A percentile compares a stretch with the other conserved stretches of the same genome.
Conservation (phyloP, 2,329 filamentous ascomycete species). For the Cladophialophora carrionii region DNA sequence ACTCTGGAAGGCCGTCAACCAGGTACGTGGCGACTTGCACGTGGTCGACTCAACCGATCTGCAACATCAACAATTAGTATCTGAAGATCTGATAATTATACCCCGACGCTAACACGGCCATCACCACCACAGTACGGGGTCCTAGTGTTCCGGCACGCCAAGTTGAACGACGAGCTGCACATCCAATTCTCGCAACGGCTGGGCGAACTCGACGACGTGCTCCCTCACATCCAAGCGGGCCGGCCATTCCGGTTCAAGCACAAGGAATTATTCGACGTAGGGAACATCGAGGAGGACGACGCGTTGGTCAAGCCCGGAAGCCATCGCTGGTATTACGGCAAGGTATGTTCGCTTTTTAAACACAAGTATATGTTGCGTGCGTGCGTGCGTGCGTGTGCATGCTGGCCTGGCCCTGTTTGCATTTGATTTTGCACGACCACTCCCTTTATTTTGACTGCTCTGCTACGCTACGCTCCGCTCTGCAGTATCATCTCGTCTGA, state of each 20-base stretch:
- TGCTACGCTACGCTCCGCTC: no score
- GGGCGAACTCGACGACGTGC: slow-evolving; percentile 61
- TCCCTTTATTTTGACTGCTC: no score
- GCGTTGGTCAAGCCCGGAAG: slow-evolving; percentile 48
- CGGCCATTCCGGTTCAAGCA: slow-evolving; percentile 54
- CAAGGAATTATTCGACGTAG: slow-evolving; percentile 61
- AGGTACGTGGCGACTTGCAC: background rate
- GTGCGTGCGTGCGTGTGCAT: no score
- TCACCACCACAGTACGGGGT: slow-evolving; percentile 54
- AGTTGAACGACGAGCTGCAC: slow-evolving; percentile 56
- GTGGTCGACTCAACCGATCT: no score
- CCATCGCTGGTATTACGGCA: slow-evolving; percentile 49
- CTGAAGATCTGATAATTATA: no score
- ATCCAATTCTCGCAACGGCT: slow-evolving; percentile 56
- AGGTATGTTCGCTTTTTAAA: slow-evolving; percentile 40
- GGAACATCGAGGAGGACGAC: slow-evolving; percentile 58
- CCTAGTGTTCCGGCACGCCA: slow-evolving; percentile 56
- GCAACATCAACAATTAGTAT: no score
- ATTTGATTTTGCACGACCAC: background rate
- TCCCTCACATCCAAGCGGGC: slow-evolving; percentile 53
- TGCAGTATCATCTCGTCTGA: slow-evolving; percentile 1
- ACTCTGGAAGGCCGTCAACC: slow-evolving; percentile 34
- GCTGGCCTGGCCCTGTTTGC: no score
- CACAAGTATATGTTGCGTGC: background rate
- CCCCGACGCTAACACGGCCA: slow-evolving; percentile 40